Base-by-base conservation (phyloP, 345 rosid genomes). In the Raphanus sativus region DNA sequence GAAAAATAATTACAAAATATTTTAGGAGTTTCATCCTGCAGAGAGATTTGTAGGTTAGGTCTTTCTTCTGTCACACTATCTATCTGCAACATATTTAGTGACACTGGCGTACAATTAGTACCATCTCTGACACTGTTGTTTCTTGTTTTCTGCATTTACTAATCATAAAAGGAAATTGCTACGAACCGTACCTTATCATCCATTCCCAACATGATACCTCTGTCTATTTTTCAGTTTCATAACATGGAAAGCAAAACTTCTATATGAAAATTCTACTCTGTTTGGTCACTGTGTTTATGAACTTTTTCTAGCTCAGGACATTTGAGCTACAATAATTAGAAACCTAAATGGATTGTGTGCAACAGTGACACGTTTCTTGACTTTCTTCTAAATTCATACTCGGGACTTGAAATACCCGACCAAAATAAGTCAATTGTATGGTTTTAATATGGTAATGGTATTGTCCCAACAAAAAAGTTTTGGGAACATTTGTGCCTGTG, bases 371-470 rank as follows among this genome's bases (percentile, higher is more conserved):
- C 1, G 7, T 9, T 77, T 54, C n/a, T n/a, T n/a, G n/a, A n/a
- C n/a, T n/a, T n/a, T n/a, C 36, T 70, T 77, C 33, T 55, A 36
- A 70, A 26, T 63, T n/a, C 60, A 55, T 54, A 16, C 34, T 38
- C 4, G 12, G 36, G 12, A 54, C 16, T 52, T 54, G 56, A 69
- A 69, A 21, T 62, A 58, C 25, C 65, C 45, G 65, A 69, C 75
- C 70, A 69, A 69, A 76, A 62, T 10, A 4, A 16, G 70, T 36
- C 32, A 11, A 52, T 16, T 77, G 75, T 70, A 36, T 62, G 65
- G 80, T 34, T 16, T 13, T 71, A 59, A 59, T 17, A 59, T 70
- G 30, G 75, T 65, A 40, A 29, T 54, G 59, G 59, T 62, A 62
- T 28, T 69, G 75, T 70, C 24, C 69, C 21, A 69, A 68, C 21